Percentiles rank a stretch among this genome's conserved stretches.
These are phyloP conservation scores for Exophiala sp. DNA, from an alignment of 2,329 filamentous ascomycete species.

Conservation along the genomic window DNA sequence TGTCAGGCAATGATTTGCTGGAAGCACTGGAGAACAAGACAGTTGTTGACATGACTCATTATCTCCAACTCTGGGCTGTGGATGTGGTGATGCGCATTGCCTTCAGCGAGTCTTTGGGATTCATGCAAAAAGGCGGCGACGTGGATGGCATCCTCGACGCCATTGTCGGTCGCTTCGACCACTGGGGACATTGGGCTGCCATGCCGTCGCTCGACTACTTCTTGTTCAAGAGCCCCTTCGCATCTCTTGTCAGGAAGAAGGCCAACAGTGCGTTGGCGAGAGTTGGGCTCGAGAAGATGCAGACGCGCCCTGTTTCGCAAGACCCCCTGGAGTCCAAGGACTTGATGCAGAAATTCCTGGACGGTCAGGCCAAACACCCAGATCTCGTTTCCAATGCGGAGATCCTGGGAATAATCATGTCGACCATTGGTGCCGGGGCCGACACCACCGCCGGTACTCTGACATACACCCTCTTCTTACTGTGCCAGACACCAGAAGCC, in stretches of 20 bases:
- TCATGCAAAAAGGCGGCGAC: conserved; percentile 66
- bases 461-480: conserved; percentile 39
- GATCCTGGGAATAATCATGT: conserved; percentile 17
- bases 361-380: conserved; percentile 11
- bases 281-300: conserved; percentile 64
- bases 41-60: conserved; percentile 33
- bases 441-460: conserved; percentile 74
- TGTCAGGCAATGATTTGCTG: background rate
- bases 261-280: conserved; percentile 58
- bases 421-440: conserved; percentile 56
- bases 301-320: conserved; percentile 55
- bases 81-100: conserved; percentile 51
- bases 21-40: conserved; percentile 1
- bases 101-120: conserved; percentile 62
- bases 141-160: conserved; percentile 45
- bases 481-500: conserved; percentile 25
- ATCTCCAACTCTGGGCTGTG: conserved; percentile 75
- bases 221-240: conserved; percentile 66
- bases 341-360: conserved; percentile 15
- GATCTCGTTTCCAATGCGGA: conserved; percentile 5
- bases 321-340: conserved; percentile 32
- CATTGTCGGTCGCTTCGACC: conserved; percentile 11
- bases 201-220: conserved; percentile 34
- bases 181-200: conserved; percentile 12
- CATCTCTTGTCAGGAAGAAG: conserved; percentile 52